Conservation (phyloP, 2,329 filamentous ascomycete genomes). For the Hortaea werneckii region DNA sequence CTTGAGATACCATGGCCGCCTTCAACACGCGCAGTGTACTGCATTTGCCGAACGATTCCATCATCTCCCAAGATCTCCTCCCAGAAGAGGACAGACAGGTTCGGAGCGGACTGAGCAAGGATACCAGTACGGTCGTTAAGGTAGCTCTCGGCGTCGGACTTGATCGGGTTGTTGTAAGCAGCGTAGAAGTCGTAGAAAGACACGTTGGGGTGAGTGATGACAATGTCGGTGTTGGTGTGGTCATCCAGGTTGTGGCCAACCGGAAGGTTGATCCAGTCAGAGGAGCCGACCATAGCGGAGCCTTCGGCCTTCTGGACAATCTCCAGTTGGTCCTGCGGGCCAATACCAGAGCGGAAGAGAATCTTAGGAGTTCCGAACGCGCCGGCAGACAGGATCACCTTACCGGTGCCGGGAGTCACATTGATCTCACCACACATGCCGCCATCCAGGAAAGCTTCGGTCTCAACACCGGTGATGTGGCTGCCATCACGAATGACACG, state of each 20-base stretch:
- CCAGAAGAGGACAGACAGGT: constrained; percentile 54
- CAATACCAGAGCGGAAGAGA: constrained; percentile 59
- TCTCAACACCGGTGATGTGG: constrained; percentile 56
- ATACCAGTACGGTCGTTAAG: constrained; percentile 46
- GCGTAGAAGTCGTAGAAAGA: constrained; percentile 56
- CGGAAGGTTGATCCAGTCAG: constrained; percentile 42
- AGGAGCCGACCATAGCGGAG: constrained; percentile 31
- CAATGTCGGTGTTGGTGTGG: constrained; percentile 48
- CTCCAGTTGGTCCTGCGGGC: constrained; percentile 42
- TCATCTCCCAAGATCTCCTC: constrained; percentile 48
- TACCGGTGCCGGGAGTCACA: constrained; percentile 48
- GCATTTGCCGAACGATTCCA: constrained; percentile 52
- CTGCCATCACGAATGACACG: constrained; percentile 55
- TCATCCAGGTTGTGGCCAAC: constrained; percentile 43
- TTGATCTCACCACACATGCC: constrained; percentile 52
- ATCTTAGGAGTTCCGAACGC: constrained; percentile 61
- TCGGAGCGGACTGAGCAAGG: constrained; percentile 54
- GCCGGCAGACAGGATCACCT: constrained; percentile 59
- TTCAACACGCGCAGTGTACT: constrained; percentile 58
- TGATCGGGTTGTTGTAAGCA: constrained; percentile 41
- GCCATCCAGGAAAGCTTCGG: constrained; percentile 44
- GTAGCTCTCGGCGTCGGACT: constrained; percentile 31
- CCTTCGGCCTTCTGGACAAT: constrained; percentile 38
- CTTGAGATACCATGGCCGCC: constrained; percentile 38
- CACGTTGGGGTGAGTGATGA: constrained; percentile 42